These are phyloP conservation scores for Suhomyces guaymorum DNA, from an alignment of 1,139 yeast genomes.

Conservation along the genomic window DNA sequence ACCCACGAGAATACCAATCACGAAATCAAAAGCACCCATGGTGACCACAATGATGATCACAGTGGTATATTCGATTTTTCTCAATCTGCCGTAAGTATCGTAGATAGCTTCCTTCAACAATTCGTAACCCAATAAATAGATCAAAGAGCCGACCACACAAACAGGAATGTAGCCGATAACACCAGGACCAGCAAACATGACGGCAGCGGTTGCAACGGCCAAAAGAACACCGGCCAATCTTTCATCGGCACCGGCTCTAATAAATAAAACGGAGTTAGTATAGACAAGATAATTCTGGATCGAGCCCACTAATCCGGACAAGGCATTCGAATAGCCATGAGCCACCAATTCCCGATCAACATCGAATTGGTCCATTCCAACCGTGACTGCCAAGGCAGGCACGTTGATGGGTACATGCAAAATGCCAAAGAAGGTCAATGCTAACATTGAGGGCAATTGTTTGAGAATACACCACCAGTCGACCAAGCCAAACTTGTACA, in stretches of 20 bases:
- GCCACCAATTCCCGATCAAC: conserved; percentile 93
- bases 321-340: conserved; percentile 88
- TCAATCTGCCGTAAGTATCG: conserved; percentile 80
- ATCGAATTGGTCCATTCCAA: conserved; percentile 82
- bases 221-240: conserved; percentile 83
- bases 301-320: conserved; percentile 83
- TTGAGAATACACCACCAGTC: conserved; percentile 69
- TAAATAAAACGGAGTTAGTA: conserved; percentile 88
- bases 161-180: conserved; percentile 94
- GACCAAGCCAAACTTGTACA: conserved; percentile 69
- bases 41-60: conserved; percentile 81
- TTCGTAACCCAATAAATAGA: conserved; percentile 88
- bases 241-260: conserved; percentile 92
- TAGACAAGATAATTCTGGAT: conserved; percentile 93
- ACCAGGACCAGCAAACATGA: conserved; percentile 87
- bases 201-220: conserved; percentile 74
- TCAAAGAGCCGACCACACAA: conserved; percentile 91
- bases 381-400: conserved; percentile 92
- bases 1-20: conserved; percentile 87
- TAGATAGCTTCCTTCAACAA: conserved; percentile 79
- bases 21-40: conserved; percentile 97
- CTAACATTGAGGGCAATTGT: conserved; percentile 91
- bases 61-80: conserved; percentile 78
- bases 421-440: conserved; percentile 91
- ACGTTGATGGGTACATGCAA: conserved; percentile 96